Evolutionary conservation across 805 yeast genomes (phyloP), one percentile per base, ranked within the genome.

Genomic region (Myxozyma udenii): DNA sequence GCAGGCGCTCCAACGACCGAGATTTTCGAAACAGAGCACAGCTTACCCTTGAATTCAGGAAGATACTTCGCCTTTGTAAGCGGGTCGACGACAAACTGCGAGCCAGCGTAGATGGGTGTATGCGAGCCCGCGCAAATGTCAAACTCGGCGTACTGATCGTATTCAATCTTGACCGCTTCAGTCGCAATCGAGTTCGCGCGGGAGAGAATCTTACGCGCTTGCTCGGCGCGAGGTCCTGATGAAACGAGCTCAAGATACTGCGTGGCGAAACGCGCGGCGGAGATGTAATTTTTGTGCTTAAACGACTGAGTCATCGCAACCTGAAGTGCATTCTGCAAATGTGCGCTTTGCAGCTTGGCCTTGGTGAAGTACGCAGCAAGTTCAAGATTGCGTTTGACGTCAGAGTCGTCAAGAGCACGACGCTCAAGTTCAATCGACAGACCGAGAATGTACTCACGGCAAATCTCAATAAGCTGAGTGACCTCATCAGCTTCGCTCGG

Each of bases 291-390:
- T 69, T 90, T 89, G 67, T 84, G 77, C 67, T 85, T 87, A 78
- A 87, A 89, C 36, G 93, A 81, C 73, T 87, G 95, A 41, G 85
- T 82, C 93, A 91, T 86, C 36, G 99, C 98, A 50, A 89, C 96
- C 68, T 88, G 95, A 63, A 89, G 76, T 11, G 98, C 96, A 65
- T 88, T 84, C 48, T 84, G 80, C 53, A 85, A 80, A 70, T 93
- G 98, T 5, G 85, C 84, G 32, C 86, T 83, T 58, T 85, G 87
- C 62, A 93, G 77, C 59, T 85, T 79, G 24, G 90, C 84, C 66
- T 80, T 83, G 12, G 98, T 88, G 75, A 93, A 95, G 71, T 91
- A 91, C 0, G 98, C 95, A 4, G 98, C 98, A 61, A 93, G 74
- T 70, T 93, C 98, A 65, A 93, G 76, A 69, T 88, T 90, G 58